Percentiles rank a stretch among this genome's conserved stretches.
These are phyloP conservation scores for Dothistroma pini DNA, from an alignment of 2,329 filamentous ascomycete species.

Conservation along the genomic window DNA sequence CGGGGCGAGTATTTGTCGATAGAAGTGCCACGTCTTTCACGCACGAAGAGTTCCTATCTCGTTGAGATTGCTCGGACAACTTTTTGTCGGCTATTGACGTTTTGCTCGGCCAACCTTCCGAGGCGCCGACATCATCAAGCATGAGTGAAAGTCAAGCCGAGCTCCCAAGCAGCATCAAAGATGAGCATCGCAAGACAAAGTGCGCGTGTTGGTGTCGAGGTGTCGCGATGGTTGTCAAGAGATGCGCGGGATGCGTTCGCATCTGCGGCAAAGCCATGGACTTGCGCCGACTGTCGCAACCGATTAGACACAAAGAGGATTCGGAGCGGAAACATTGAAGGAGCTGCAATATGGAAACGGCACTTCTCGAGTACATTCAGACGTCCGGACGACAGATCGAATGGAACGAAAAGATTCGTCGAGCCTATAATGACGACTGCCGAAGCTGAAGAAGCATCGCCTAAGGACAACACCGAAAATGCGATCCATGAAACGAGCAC, in stretches of 20 bases:
- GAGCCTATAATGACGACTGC: constrained; percentile 5
- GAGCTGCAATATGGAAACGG: constrained; percentile 8
- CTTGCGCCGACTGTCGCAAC: constrained; percentile 22
- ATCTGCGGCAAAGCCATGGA: constrained; percentile 15
- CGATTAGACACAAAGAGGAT: constrained; percentile 7
- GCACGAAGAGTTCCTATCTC: not conserved
- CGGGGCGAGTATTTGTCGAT: not conserved
- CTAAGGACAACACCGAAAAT: constrained; percentile 3
- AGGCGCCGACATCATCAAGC: not conserved
- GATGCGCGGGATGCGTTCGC: not conserved
- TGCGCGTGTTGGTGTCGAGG: constrained; percentile 7
- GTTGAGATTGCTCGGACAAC: not conserved
- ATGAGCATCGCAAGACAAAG: constrained; percentile 9
- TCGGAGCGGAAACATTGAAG: not conserved
- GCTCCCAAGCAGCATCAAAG: constrained; percentile 4
- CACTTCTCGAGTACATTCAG: constrained; percentile 14
- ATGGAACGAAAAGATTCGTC: constrained; percentile 8
- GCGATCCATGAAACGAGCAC: constrained; percentile 4
- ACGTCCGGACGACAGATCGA: constrained; percentile 12
- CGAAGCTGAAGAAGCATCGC: constrained; percentile 2
- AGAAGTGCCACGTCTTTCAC: not conserved
- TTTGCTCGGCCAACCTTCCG: not conserved
- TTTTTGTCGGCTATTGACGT: constrained; percentile 1
- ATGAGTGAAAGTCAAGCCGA: not conserved
- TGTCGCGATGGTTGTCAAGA: constrained; percentile 1